phyloP scores from a whole-genome alignment of 2,329 filamentous ascomycete genomes.

The Pseudogymnoascus sp. region DNA sequence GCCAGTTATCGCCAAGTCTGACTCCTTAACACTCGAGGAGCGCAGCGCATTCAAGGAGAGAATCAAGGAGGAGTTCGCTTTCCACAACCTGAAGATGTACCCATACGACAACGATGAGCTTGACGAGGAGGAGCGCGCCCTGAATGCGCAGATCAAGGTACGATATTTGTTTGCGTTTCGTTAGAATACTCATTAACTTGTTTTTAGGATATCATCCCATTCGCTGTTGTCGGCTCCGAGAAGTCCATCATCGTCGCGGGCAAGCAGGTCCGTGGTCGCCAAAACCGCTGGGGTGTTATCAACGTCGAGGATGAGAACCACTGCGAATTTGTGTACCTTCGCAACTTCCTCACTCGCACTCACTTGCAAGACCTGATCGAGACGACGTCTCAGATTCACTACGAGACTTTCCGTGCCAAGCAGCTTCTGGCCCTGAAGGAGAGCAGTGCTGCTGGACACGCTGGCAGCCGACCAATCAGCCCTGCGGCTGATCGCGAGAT shows the following conservation, averaged over 20 bases:
- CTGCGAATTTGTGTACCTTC: slow-evolving; percentile 97
- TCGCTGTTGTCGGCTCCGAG: slow-evolving; percentile 95
- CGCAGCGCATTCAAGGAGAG: slow-evolving; percentile 93
- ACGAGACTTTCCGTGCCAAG: slow-evolving; percentile 99
- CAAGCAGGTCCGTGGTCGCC: slow-evolving; percentile 92
- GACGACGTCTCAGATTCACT: slow-evolving; percentile 99
- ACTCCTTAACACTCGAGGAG: slow-evolving; percentile 93
- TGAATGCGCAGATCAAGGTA: slow-evolving; percentile 97
- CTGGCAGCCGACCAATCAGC: slow-evolving; percentile 85
- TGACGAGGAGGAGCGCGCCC: slow-evolving; percentile 86
- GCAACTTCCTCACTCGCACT: slow-evolving; percentile 96
- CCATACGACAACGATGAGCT: slow-evolving; percentile 99
- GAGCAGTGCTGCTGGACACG: slow-evolving; percentile 70
- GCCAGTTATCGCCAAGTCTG: slow-evolving; percentile 96
- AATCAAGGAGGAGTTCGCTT: slow-evolving; percentile 99
- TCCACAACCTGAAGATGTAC: slow-evolving; percentile 99
- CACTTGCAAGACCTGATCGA: slow-evolving; percentile 98
- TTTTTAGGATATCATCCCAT: slow-evolving; percentile 77
- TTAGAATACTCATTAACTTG: slow-evolving; percentile 27
- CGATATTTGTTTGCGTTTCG: slow-evolving; percentile 17
- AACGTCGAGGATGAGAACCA: slow-evolving; percentile 99
- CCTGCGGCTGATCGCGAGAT: slow-evolving; percentile 90
- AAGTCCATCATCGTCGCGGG: slow-evolving; percentile 96
- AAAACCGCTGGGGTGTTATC: slow-evolving; percentile 99
- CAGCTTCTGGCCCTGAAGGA: slow-evolving; percentile 97